These are phyloP conservation scores for Ceratocystis smalleyi DNA, from an alignment of 2,329 filamentous ascomycete species.

Conservation along the genomic window DNA sequence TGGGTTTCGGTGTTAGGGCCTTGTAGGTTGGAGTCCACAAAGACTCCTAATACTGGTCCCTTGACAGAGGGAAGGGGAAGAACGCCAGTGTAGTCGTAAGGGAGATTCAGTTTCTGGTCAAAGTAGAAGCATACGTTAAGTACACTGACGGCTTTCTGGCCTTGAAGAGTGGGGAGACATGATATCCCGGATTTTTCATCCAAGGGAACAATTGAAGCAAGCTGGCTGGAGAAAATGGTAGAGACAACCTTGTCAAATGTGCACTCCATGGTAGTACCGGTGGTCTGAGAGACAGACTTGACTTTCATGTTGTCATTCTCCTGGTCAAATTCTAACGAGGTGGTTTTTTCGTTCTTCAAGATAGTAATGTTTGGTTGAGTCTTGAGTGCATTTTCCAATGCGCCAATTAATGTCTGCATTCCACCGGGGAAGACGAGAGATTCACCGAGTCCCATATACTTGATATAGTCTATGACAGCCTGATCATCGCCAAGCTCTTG, in stretches of 20 bases:
- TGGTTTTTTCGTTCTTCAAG: conserved; percentile 19
- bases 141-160: conserved; percentile 57
- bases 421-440: conserved; percentile 29
- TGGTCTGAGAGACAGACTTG: neutral
- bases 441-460: conserved; percentile 15
- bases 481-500: conserved; percentile 22
- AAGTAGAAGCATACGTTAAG: conserved; percentile 91
- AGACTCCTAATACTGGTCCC: conserved; percentile 74
- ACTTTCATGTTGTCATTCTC: neutral
- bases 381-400: conserved; percentile 18
- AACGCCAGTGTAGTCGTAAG: conserved; percentile 68
- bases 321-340: neutral
- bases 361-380: conserved; percentile 13
- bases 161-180: conserved; percentile 33
- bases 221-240: conserved; percentile 39
- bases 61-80: conserved; percentile 66
- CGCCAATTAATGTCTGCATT: conserved; percentile 44
- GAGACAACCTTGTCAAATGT: conserved; percentile 46
- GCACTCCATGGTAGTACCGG: neutral
- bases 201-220: conserved; percentile 22
- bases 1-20: conserved; percentile 33
- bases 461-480: conserved; percentile 18
- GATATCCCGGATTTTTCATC: conserved; percentile 21
- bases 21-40: conserved; percentile 63
- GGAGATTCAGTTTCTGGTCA: conserved; percentile 43